Base-by-base conservation (phyloP, 2,329 filamentous ascomycete species). In the Neofusicoccum sp. region DNA sequence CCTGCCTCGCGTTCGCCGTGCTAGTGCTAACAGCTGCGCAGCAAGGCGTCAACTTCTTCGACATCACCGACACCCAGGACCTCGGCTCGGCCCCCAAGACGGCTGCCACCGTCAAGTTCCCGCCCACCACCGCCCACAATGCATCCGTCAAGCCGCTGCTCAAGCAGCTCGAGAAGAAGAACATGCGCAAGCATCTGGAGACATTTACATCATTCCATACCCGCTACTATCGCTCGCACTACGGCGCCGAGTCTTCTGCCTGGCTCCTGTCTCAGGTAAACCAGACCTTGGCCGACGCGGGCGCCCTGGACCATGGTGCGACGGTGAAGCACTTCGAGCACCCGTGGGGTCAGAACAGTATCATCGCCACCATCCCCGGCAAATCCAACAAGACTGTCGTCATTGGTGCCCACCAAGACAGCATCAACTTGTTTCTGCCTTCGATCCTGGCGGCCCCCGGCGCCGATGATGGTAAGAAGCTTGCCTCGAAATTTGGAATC, bases 341-440 rank as follows among this genome's bases (percentile, higher is more conserved):
- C 73, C 77, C 86, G 0, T 99, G 93, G 93, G 88, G 89, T 63
- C 93, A 99, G 72, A 89, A 89, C 76, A 93, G 89, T 64, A 88
- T 98, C 71, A 96, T 98, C 71, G 93, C 91, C 26, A 93, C 89
- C 6, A 91, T 99, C 51, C 93, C 93, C 0, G 93, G 93, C 60
- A 84, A 89, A 78, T 89, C 85, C 62, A 87, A 95, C 70, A 89
- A 88, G 74, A 96, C 93, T 0, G 83, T 96, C 33, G 88, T 97
- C 24, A 88, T 97, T 66, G 93, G 93, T 57, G 92, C 93, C 1
- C 93, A 97, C 75, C 93, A 96, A 74, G 93, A 98, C 75, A 96
- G 90, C 69, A 96, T 96, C 77, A 98, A 98, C 76, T 82, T 96
- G 47, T 96, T 91, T 78, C 77, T 96, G 11, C 93, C 93, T 0